phyloP scores from a whole-genome alignment of 345 rosid genomes.

The Salix viminalis region DNA sequence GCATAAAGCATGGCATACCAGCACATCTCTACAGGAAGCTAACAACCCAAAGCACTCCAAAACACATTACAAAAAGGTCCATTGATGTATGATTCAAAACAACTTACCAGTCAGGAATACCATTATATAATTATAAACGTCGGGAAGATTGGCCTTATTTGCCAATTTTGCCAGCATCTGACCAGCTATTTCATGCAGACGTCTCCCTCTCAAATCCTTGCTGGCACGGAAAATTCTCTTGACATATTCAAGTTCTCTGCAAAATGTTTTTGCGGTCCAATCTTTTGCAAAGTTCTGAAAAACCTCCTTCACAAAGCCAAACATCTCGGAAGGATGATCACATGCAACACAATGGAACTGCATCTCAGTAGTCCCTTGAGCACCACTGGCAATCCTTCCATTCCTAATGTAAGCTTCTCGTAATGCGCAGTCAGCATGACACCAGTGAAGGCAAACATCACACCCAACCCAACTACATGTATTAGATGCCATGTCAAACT shows the following conservation, averaged over 20 bases:
- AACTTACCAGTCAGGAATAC: constrained; percentile 62
- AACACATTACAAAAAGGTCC: neutral
- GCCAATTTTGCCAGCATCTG: constrained; percentile 58
- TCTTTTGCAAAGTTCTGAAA: constrained; percentile 72
- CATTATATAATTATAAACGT: constrained; percentile 50
- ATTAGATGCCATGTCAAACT: constrained; percentile 87
- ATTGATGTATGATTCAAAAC: neutral
- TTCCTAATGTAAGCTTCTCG: constrained; percentile 70
- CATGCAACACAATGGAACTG: constrained; percentile 94
- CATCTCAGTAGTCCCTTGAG: constrained; percentile 67
- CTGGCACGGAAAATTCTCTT: constrained; percentile 72
- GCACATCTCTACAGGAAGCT: neutral
- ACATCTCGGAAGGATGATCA: constrained; percentile 96
- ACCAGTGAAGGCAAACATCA: constrained; percentile 97
- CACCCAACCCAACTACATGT: constrained; percentile 99
- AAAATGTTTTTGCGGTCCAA: constrained; percentile 65
- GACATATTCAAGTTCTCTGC: constrained; percentile 83
- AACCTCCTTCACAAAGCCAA: constrained; percentile 97
- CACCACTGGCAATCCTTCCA: constrained; percentile 53
- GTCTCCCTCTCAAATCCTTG: constrained; percentile 79
- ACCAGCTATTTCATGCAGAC: constrained; percentile 69
- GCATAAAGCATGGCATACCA: neutral
- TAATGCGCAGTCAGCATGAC: constrained; percentile 90
- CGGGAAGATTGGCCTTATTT: constrained; percentile 54
- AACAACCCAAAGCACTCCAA: neutral